Evolutionary conservation across 352 stramenopile species (phyloP).

Genomic region (Pythium folliculosum): DNA sequence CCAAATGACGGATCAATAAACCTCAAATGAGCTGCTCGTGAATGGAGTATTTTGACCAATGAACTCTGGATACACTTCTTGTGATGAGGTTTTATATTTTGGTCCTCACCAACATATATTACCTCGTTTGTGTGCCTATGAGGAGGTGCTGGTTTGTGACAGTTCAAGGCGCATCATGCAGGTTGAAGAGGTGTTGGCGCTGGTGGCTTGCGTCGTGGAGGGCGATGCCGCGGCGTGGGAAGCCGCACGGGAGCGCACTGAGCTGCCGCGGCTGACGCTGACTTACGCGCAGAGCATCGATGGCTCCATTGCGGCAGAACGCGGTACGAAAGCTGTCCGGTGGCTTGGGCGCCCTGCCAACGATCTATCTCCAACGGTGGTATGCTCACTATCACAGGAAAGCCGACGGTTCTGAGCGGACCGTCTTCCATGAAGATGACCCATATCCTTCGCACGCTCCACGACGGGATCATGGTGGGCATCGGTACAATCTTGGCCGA

Average conservation of each 20-base stretch:
- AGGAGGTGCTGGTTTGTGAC: constrained; percentile 1
- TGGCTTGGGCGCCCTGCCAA: too few relatives aligned
- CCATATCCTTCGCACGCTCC: constrained; percentile 79
- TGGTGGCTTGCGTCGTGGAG: constrained; percentile 34
- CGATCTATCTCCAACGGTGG: too few relatives aligned
- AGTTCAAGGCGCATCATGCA: constrained; percentile 17
- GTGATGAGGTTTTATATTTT: constrained; percentile 23
- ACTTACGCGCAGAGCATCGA: constrained; percentile 92
- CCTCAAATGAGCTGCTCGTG: constrained; percentile 20
- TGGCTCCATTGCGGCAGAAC: constrained; percentile 68
- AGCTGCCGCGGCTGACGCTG: constrained; percentile 67
- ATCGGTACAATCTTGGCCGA: constrained; percentile 84
- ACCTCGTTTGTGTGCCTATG: constrained; percentile 4
- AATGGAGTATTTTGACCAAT: neutral
- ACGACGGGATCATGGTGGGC: constrained; percentile 88
- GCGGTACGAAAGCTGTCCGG: constrained; percentile 35
- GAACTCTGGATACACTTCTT: neutral
- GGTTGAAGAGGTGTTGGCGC: constrained; percentile 32
- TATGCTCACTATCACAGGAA: constrained; percentile 31
- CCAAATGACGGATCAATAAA: constrained; percentile 25
- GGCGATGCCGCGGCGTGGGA: constrained; percentile 33
- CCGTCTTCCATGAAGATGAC: constrained; percentile 84
- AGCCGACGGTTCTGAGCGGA: constrained; percentile 71
- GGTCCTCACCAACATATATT: constrained; percentile 8
- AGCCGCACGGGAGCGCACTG: constrained; percentile 1